These are phyloP conservation scores for Cutaneotrichosporon sp. DNA, from an alignment of 1,284 basidiomycete species.

Conservation along the genomic window DNA sequence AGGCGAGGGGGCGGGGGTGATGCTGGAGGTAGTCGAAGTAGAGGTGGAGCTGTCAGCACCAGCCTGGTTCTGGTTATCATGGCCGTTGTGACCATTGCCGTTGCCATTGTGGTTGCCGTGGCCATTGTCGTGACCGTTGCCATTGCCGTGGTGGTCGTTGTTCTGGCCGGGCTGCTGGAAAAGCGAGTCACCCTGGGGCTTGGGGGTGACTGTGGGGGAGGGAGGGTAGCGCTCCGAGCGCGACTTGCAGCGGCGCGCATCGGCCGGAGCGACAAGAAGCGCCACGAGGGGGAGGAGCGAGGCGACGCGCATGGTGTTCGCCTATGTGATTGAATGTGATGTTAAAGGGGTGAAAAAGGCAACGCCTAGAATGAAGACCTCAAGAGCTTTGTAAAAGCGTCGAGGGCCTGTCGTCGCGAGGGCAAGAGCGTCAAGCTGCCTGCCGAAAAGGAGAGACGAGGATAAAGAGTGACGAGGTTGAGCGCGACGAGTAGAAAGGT, in stretches of 20 bases:
- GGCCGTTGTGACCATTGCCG: too few relatives aligned
- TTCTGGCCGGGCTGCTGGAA: background rate
- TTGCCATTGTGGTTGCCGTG: background rate
- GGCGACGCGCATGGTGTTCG: background rate
- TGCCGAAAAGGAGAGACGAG: background rate
- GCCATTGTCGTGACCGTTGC: background rate
- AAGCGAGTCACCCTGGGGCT: background rate
- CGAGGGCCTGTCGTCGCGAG: too few relatives aligned
- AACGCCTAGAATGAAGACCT: background rate
- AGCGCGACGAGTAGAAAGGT: too few relatives aligned
- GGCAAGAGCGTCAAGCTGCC: background rate
- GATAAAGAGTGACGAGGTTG: too few relatives aligned
- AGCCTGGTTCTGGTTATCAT: too few relatives aligned
- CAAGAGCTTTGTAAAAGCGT: background rate
- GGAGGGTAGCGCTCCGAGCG: background rate
- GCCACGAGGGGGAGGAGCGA: background rate
- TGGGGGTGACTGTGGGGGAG: background rate
- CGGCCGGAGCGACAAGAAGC: background rate
- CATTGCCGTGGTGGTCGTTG: background rate
- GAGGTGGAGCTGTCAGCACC: too few relatives aligned
- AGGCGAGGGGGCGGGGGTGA: too few relatives aligned
- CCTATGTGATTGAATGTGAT: background rate
- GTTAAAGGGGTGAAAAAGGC: background rate
- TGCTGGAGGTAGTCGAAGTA: too few relatives aligned
- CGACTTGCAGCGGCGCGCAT: background rate